Evolutionary conservation across 2,329 filamentous ascomycete species (phyloP), one percentile per base, ranked within the genome.

Genomic region (Pseudocercospora fijiensis): DNA sequence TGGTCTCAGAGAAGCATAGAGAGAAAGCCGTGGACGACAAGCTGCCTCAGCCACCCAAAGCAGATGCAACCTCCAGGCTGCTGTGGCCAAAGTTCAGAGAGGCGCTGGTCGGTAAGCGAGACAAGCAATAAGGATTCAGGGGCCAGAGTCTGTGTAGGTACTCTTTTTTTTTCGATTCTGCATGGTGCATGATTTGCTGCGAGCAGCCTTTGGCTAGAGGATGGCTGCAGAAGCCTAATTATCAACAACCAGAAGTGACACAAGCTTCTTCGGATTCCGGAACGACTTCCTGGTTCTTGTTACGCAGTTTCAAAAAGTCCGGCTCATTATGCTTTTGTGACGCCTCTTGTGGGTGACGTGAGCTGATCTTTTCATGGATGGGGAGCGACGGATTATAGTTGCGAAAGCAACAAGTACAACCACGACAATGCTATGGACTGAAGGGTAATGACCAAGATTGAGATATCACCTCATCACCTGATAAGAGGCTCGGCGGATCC

Each of bases 31-130:
- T 73, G 3, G 70, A 69, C 22, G 66, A 64, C 33, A 66, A 62
- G 41, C 58, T 66, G 43, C 72, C 75, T 51, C 71, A 73, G 24
- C 66, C 74, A 56, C 76, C 77, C 6, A 66, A 67, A 30, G 70
- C 72, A 18, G 68, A 73, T 43, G 65, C 61, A 24, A 76, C 76
- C 22, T 58, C 76, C 43, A 71, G 67, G 55, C 62, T 77, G 51
- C 57, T 78, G 6, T 74, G 71, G 27, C 57, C 64, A 13, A 72
- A 67, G 60, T 79, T 78, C 64, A 71, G 71, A 60, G 69, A 75
- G 58, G 60, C 74, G 18, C 66, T 79, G 45, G 70, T 61, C 26
- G 52, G 52, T 7, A 56, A 56, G 52, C 52, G 28, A 56, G 52
- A 20, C 20, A 18, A 18, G 16, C 10, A 10, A 56, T 56, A 24